These are phyloP conservation scores for Rhodotorula sp. DNA, from an alignment of 1,284 basidiomycete species.

Conservation along the genomic window DNA sequence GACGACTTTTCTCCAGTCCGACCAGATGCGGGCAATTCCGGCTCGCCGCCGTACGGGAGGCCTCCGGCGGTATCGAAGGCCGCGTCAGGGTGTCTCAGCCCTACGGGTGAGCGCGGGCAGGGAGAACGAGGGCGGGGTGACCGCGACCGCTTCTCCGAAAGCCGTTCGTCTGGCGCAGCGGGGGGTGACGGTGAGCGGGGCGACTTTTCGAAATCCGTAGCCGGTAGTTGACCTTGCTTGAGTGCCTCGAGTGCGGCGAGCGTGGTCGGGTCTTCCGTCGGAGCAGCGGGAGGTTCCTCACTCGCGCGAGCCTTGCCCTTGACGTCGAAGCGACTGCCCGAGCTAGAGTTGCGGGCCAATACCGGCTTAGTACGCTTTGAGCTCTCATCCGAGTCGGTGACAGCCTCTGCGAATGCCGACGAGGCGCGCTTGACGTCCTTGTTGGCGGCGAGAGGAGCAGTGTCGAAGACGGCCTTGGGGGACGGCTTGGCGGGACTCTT, in stretches of 20 bases:
- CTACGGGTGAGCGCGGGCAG: too few relatives aligned
- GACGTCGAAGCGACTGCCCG: background rate
- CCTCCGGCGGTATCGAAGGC: too few relatives aligned
- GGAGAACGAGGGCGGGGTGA: too few relatives aligned
- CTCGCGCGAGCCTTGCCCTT: background rate
- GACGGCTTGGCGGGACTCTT: background rate
- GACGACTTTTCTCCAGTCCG: too few relatives aligned
- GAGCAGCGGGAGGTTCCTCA: background rate
- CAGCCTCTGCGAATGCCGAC: background rate
- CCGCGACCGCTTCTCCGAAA: too few relatives aligned
- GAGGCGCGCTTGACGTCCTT: background rate
- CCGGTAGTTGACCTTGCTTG: background rate
- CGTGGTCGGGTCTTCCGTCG: background rate
- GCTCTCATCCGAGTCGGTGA: background rate
- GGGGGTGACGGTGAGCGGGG: too few relatives aligned
- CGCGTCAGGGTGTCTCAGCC: too few relatives aligned
- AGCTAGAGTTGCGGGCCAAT: too few relatives aligned
- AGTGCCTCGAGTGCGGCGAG: background rate
- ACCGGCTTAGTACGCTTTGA: background rate
- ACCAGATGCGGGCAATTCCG: too few relatives aligned
- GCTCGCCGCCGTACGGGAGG: too few relatives aligned
- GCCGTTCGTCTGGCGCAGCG: too few relatives aligned
- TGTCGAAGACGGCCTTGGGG: background rate
- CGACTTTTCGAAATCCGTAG: background rate
- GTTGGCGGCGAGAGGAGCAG: background rate